Base-by-base conservation (phyloP, 2,329 filamentous ascomycete genomes). In the Pestalotiopsis fici region DNA sequence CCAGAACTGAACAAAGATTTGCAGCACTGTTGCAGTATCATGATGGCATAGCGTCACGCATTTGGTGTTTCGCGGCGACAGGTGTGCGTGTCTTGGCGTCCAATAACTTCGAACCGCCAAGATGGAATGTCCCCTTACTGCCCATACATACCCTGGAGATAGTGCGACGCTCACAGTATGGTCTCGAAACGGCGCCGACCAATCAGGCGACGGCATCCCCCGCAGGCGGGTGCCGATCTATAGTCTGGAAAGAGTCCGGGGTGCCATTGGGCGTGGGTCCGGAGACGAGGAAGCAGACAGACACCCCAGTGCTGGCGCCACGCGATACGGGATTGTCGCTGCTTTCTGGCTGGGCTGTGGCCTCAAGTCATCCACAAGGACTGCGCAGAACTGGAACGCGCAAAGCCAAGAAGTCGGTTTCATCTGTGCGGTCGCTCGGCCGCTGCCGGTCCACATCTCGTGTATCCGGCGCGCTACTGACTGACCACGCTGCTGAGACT, bases 31-130 rank as follows among this genome's bases (percentile, higher is more conserved):
- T 50, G 9, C 15, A 21, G 43, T 50, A 18, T 50, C 43, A 50
- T 50, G n/a, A 21, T 50, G n/a, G 43, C 43, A 50, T 59, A 59
- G 57, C 57, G 27, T 59, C 57, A 59, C 25, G 57, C 57, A 59
- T 59, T 35, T 59, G 57, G 57, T 59, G 57, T 59, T 59, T 59
- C 57, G 57, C 25, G 31, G 28, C 57, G 25, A n/a, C 27, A 27
- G 28, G 27, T n/a, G 25, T 59, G 43, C 18, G 18, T 31, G 57
- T 21, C 57, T 59, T 59, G 57, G 57, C 57, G 28, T 59, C 57
- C 43, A 50, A 50, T 50, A 18, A 50, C 43, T 50, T 50, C n/a
- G 43, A 50, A 50, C 43, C 43, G 43, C 43, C 43, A 50, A 50
- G 43, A 50, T 50, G 18, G 43, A 50, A 21, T n/a, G 9, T 35